Percentiles rank a stretch among this genome's conserved stretches.
These are phyloP conservation scores for Metschnikowia amazonensis DNA, from an alignment of 805 yeast species.

Conservation along the genomic window DNA sequence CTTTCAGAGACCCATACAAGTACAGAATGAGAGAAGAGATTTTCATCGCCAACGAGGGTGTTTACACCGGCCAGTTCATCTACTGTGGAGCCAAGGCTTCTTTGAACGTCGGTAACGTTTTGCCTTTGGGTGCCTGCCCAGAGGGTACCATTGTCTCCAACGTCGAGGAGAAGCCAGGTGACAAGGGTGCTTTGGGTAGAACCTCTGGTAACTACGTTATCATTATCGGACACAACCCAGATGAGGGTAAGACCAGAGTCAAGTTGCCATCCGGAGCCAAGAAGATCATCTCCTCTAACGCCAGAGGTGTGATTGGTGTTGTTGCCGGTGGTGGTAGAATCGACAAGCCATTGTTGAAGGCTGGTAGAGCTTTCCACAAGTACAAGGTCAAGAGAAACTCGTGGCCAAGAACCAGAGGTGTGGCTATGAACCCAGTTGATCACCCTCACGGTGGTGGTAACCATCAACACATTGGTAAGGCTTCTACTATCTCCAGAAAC, in stretches of 20 bases:
- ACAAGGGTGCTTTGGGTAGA: slow-evolving; percentile 99
- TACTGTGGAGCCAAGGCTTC: slow-evolving; percentile 99
- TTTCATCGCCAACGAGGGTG: slow-evolving; percentile 99
- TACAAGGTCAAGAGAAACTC: slow-evolving; percentile 64
- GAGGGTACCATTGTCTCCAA: slow-evolving; percentile 99
- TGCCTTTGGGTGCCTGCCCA: slow-evolving; percentile 97
- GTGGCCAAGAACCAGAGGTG: slow-evolving; percentile 99
- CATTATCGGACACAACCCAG: slow-evolving; percentile 98
- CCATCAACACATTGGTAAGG: slow-evolving; percentile 99
- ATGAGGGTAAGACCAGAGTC: slow-evolving; percentile 97
- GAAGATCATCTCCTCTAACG: slow-evolving; percentile 91
- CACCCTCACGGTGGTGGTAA: slow-evolving; percentile 99
- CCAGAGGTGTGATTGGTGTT: slow-evolving; percentile 99
- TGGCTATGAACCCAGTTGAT: slow-evolving; percentile 99
- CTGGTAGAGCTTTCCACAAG: slow-evolving; percentile 98
- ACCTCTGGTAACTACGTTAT: slow-evolving; percentile 99
- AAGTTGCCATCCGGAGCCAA: slow-evolving; percentile 94
- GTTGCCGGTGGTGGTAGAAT: slow-evolving; percentile 99
- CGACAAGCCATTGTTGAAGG: slow-evolving; percentile 99
- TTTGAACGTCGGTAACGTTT: slow-evolving; percentile 99
- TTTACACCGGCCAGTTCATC: slow-evolving; percentile 98
- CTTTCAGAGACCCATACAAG: slow-evolving; percentile 99
- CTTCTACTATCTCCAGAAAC: slow-evolving; percentile 98
- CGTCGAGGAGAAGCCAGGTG: slow-evolving; percentile 98
- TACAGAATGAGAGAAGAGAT: slow-evolving; percentile 97